A percentile compares a stretch with the other conserved stretches of the same genome.
Evolutionary conservation across 2,329 filamentous ascomycete species (phyloP).

Genomic region (Ophiostoma triangulosporum): DNA sequence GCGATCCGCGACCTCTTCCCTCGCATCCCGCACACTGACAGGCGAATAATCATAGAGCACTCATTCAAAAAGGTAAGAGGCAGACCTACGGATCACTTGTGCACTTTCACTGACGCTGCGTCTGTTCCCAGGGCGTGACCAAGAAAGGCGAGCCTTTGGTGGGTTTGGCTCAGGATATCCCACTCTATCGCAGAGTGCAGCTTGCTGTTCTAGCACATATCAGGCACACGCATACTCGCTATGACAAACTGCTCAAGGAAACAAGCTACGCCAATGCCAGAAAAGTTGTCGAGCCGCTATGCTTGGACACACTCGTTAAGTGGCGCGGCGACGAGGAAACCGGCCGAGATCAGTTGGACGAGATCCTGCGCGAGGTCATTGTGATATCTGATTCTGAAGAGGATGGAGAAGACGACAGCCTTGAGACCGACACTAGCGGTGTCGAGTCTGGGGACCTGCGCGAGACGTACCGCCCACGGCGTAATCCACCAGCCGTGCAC

Average conservation of each 20-base stretch:
- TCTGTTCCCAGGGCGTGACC: constrained; percentile 31
- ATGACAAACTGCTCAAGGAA: constrained; percentile 46
- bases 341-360: constrained; percentile 52
- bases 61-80: constrained; percentile 46
- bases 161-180: constrained; percentile 40
- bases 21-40: constrained; percentile 50
- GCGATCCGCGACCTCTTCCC: constrained; percentile 51
- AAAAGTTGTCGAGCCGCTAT: constrained; percentile 46
- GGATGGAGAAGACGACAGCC: constrained; percentile 26
- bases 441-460: constrained; percentile 8
- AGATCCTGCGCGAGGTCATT: constrained; percentile 52
- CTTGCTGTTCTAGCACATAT: constrained; percentile 54
- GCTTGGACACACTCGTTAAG: constrained; percentile 53
- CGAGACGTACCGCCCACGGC: not conserved
- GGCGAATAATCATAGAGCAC: constrained; percentile 47
- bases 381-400: constrained; percentile 49
- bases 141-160: constrained; percentile 43
- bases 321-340: constrained; percentile 60
- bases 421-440: constrained; percentile 17
- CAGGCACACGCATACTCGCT: constrained; percentile 51
- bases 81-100: not conserved
- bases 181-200: constrained; percentile 48
- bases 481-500: not conserved
- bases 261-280: constrained; percentile 46
- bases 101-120: not conserved